These are phyloP conservation scores for Marasmius fiardii DNA, from an alignment of 1,284 basidiomycete species.

Conservation along the genomic window DNA sequence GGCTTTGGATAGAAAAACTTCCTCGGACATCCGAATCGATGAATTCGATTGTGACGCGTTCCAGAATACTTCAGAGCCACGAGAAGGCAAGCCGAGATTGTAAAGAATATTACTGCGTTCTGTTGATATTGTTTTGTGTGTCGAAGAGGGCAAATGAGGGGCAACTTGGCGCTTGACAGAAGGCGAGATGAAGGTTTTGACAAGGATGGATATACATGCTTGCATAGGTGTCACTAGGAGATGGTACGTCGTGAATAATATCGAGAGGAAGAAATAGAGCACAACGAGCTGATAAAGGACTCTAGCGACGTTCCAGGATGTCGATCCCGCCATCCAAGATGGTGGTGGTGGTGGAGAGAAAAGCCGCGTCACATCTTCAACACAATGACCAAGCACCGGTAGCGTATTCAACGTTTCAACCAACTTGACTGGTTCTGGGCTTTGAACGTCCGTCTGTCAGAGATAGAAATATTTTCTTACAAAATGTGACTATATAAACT, in stretches of 20 bases:
- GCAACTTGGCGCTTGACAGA: background rate
- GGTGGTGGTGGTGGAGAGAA: background rate
- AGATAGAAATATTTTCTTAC: too few relatives aligned
- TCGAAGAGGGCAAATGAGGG: background rate
- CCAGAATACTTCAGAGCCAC: slow-evolving; percentile 10
- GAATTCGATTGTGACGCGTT: slow-evolving; percentile 6
- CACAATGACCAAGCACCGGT: background rate
- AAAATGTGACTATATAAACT: background rate
- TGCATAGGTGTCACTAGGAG: slow-evolving; percentile 21
- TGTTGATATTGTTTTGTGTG: background rate
- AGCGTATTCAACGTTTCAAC: too few relatives aligned
- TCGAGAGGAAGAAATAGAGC: slow-evolving; percentile 26
- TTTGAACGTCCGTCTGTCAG: too few relatives aligned
- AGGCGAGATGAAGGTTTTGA: slow-evolving; percentile 6
- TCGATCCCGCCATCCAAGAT: background rate
- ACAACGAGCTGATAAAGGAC: slow-evolving; percentile 12
- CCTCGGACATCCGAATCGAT: slow-evolving; percentile 35
- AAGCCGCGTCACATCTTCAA: background rate
- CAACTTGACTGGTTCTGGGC: too few relatives aligned
- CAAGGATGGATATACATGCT: slow-evolving; percentile 13
- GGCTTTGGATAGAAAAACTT: slow-evolving; percentile 59
- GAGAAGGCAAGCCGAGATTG: background rate
- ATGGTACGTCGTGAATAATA: slow-evolving; percentile 31
- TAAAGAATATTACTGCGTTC: slow-evolving; percentile 11
- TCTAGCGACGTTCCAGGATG: background rate